Base-by-base conservation (phyloP, 495 filamentous ascomycete species). In the Aspergillus saccharolyticus region DNA sequence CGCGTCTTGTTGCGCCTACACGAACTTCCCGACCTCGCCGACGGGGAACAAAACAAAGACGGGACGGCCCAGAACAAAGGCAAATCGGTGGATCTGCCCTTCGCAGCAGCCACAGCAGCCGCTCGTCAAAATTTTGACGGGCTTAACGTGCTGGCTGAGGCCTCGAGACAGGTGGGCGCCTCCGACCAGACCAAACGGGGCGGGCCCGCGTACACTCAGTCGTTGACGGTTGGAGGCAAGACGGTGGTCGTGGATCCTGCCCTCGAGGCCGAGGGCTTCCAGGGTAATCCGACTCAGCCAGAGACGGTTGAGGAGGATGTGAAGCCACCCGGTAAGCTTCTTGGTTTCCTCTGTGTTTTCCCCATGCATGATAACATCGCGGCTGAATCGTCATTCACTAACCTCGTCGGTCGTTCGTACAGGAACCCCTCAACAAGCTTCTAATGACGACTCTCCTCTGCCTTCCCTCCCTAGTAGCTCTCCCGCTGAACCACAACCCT, bases 91-190 rank as follows among this genome's bases (percentile, higher is more conserved):
- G 72, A 78, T 28, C 54, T 78, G 44, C 71, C 74, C 4, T 75
- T 72, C 42, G 65, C 33, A 10, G 33, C 33, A 39, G 33, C 74
- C 4, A 75, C 71, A 33, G 65, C 33, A 10, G 33, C 33, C 7
- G 33, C 70, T 28, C 76, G 72, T 43, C 84, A 80, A 56, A 82
- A 80, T 52, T 90, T 89, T 77, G 86, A 88, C 55, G 87, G 88
- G 0, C 75, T 96, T 21, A 86, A 90, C 58, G 86, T 89, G 8
- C 74, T 96, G 25, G 90, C 90, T 44, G 90, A 96, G 68, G 90
- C 89, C 3, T 91, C 89, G 43, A 76, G 88, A 50, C 88, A 87
- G 64, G 80, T 88, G 16, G 84, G 74, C 57, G 76, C 76, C 17
- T 76, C 74, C 44, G 75, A 78, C 52, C 68, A 70, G 44, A 64